Base-by-base conservation (phyloP, 2,329 filamentous ascomycete genomes). In the Torrubiellomyces zombiae region DNA sequence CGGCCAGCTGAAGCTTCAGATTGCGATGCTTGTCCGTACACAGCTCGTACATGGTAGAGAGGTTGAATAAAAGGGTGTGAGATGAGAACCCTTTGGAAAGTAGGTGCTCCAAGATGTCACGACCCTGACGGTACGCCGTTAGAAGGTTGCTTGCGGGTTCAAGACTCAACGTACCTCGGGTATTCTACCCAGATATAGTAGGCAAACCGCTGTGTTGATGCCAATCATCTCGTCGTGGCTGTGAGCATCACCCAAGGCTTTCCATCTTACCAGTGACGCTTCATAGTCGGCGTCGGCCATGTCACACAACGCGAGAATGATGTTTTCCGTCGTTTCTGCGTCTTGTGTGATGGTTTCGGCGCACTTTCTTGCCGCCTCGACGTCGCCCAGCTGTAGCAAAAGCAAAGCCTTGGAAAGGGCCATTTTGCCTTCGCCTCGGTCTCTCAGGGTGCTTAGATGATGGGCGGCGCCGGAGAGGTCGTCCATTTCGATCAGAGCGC, bases 41-140 rank as follows among this genome's bases (percentile, higher is more conserved):
- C 6, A 95, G 62, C 50, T 95, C 89, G 45, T 92, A 95, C 39
- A 93, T 69, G 0, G 86, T 95, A 8, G 75, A 72, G 9, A 98
- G 51, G 45, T 95, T 95, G 52, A 94, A 92, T 0, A 91, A 67
- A 3, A 93, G 53, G 1, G 79, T 79, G 33, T 79, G 74, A 29
- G 86, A 94, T 0, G 70, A 67, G 20, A 68, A 57, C 2, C 72
- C 67, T 1, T 56, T 46, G 3, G 68, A 59, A 0, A 83, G 58
- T 8, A 91, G 52, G 0, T 54, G 50, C 39, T 86, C 75, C 3
- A 94, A 55, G 1, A 79, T 50, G 9, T 58, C 49, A 9, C 69
- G 68, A 1, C 80, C 77, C 62, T 80, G 9, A n/a, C n/a, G n/a
- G 7, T 2, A 2, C 5, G 8, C 22, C 16, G 26, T 45, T 22